phyloP scores from a whole-genome alignment of 108 stramenopile species.

The Fragilaria crotonensis region DNA sequence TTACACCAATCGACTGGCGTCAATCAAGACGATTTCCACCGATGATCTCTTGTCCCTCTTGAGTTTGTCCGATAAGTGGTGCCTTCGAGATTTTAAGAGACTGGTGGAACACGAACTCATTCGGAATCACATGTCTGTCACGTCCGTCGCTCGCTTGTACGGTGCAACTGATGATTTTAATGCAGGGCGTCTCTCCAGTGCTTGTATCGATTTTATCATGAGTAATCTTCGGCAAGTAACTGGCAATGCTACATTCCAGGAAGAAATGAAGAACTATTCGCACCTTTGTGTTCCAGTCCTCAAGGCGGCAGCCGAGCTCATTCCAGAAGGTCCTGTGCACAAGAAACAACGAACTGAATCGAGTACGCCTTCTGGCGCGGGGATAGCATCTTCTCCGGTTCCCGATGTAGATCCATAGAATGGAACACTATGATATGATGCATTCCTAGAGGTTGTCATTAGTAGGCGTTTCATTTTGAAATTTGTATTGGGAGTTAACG shows the following conservation, averaged over 20 bases:
- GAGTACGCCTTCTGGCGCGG: constrained; percentile 3
- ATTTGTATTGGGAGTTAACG: no score
- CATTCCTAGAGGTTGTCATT: background rate
- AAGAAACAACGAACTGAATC: constrained; percentile 69
- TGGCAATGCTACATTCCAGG: constrained; percentile 70
- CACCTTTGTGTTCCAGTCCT: constrained; percentile 85
- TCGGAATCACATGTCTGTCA: constrained; percentile 65
- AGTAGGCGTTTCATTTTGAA: background rate
- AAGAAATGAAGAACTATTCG: constrained; percentile 87
- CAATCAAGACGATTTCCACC: constrained; percentile 41
- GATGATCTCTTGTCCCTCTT: constrained; percentile 74
- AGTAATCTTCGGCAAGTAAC: constrained; percentile 82
- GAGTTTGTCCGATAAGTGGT: constrained; percentile 80
- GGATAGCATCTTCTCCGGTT: constrained; percentile 34
- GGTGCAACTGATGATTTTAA: constrained; percentile 83
- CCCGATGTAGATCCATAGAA: constrained; percentile 40
- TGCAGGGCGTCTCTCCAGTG: constrained; percentile 65
- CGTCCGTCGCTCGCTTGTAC: constrained; percentile 84
- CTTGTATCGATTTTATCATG: constrained; percentile 87
- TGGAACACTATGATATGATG: background rate
- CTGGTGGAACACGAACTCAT: constrained; percentile 85
- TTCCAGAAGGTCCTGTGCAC: constrained; percentile 73
- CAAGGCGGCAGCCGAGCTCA: constrained; percentile 87
- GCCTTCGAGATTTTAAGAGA: constrained; percentile 81
- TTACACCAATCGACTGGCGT: constrained; percentile 88